Evolutionary conservation across 2,329 filamentous ascomycete species (phyloP).

Genomic region (Metarhizium brunneum): DNA sequence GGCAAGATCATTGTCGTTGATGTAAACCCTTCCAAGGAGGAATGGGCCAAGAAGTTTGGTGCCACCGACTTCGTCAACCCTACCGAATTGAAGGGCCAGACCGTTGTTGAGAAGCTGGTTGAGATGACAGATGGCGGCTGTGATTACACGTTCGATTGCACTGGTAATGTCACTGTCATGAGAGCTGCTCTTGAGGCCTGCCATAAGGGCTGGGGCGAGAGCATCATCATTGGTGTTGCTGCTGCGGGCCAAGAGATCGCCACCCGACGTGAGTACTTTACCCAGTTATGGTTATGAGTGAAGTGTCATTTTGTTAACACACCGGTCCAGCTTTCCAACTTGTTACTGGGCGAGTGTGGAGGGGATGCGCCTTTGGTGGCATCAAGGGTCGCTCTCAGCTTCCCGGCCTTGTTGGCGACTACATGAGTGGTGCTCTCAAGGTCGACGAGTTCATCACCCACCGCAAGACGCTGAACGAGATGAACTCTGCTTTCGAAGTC

Average conservation of each 20-base stretch:
- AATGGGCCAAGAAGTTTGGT: conserved; percentile 88
- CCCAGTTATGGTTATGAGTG: background rate
- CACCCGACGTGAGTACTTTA: conserved; percentile 68
- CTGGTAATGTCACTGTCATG: conserved; percentile 94
- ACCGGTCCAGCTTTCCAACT: conserved; percentile 76
- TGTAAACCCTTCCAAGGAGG: conserved; percentile 83
- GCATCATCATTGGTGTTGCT: conserved; percentile 94
- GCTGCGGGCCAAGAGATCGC: conserved; percentile 93
- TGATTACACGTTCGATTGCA: conserved; percentile 99
- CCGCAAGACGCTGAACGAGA: conserved; percentile 69
- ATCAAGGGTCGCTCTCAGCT: conserved; percentile 97
- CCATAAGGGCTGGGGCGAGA: conserved; percentile 99
- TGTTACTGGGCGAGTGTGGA: conserved; percentile 95
- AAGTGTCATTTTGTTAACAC: background rate
- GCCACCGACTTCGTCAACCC: conserved; percentile 97
- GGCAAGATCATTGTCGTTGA: conserved; percentile 64
- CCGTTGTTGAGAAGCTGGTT: conserved; percentile 82
- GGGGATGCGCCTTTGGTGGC: conserved; percentile 93
- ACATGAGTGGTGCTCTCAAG: conserved; percentile 83
- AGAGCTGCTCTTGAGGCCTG: conserved; percentile 90
- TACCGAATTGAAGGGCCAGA: conserved; percentile 65
- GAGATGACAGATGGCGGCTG: conserved; percentile 98
- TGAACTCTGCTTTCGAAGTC: conserved; percentile 82
- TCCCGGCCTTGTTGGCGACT: conserved; percentile 77
- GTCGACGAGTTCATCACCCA: conserved; percentile 99